Evolutionary conservation across 768 basidiomycete species (phyloP), one percentile per base, ranked within the genome.

Genomic region (Wakefieldia striispora): DNA sequence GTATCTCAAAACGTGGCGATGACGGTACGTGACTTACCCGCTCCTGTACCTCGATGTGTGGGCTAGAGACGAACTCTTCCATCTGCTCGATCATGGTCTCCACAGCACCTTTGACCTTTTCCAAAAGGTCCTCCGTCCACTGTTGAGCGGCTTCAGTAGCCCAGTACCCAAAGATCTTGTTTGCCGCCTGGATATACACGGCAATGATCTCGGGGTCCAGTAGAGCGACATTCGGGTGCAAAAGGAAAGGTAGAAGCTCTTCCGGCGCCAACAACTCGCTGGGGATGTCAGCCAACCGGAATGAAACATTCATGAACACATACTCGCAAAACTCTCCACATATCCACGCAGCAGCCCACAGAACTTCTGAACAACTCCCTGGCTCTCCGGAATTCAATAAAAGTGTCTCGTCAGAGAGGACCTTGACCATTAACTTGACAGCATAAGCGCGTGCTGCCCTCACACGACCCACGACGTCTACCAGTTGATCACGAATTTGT

Each of bases 301-400:
- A 42, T 26, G 16, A n/a, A 35, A 16, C 3, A 20, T 11, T 1
- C 26, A 13, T 6, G 20, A 46, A 1, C 19, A 73, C 86, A 64
- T 58, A 94, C 95, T 83, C 77, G 78, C 88, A 86, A 65, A 92
- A 91, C 70, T 99, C 97, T 17, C 95, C 95, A 54, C 91, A 93
- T 57, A 97, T 89, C 90, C 91, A 99, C 6, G 93, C 92, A 10
- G 94, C 95, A 0, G 95, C 97, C 81, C 90, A 92, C 2, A 97
- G 72, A 9, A 95, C 81, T 61, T 95, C 91, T 0, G 84, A 80
- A 59, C 91, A 95, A 62, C 83, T 84, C 1, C 82, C 85, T 43
- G 80, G 78, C 19, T 90, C 86, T 17, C 73, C 70, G 3, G 84
- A 82, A 62, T 83, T 84, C 46, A 77, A 72, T 43, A 92, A 56